Conservation (phyloP, 192 early-diverging fungal genomes). For the Rhizoclosmatium globosum region DNA sequence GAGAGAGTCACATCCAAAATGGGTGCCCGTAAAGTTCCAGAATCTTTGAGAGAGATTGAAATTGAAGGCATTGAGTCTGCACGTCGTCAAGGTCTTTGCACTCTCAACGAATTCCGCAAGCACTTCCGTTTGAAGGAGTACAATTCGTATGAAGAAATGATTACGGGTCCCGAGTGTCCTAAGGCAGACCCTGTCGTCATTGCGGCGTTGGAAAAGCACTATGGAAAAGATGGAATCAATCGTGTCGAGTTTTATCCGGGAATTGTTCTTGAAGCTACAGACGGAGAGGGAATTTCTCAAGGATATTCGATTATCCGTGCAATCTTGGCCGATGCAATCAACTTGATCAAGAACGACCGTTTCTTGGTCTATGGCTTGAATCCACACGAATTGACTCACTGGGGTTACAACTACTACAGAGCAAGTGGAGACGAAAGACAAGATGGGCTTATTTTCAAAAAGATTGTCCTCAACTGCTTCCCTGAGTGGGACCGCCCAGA, state of each 20-base stretch:
- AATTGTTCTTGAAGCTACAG: constrained; percentile 53
- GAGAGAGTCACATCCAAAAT: constrained; percentile 31
- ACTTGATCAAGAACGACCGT: constrained; percentile 60
- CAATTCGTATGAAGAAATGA: constrained; percentile 46
- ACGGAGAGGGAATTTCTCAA: constrained; percentile 48
- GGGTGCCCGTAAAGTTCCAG: constrained; percentile 52
- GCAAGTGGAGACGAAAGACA: background rate
- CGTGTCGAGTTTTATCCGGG: constrained; percentile 61
- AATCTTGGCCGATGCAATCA: constrained; percentile 57
- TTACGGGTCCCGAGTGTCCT: constrained; percentile 26
- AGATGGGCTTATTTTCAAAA: background rate
- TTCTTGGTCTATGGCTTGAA: constrained; percentile 53
- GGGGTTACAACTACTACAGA: constrained; percentile 48
- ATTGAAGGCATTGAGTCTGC: constrained; percentile 53
- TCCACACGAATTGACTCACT: constrained; percentile 53
- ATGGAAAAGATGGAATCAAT: constrained; percentile 41
- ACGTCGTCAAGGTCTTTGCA: constrained; percentile 51
- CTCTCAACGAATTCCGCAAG: constrained; percentile 58
- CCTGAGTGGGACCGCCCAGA: background rate
- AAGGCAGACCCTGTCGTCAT: constrained; percentile 16
- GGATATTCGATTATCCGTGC: constrained; percentile 57
- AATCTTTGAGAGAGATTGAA: constrained; percentile 48
- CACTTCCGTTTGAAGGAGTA: constrained; percentile 44
- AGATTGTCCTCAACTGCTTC: constrained; percentile 7
- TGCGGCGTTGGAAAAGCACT: constrained; percentile 50